A percentile compares a stretch with the other conserved stretches of the same genome.
These are phyloP conservation scores for Neolentinus lepideus DNA, from an alignment of 1,284 basidiomycete genomes.

Conservation along the genomic window DNA sequence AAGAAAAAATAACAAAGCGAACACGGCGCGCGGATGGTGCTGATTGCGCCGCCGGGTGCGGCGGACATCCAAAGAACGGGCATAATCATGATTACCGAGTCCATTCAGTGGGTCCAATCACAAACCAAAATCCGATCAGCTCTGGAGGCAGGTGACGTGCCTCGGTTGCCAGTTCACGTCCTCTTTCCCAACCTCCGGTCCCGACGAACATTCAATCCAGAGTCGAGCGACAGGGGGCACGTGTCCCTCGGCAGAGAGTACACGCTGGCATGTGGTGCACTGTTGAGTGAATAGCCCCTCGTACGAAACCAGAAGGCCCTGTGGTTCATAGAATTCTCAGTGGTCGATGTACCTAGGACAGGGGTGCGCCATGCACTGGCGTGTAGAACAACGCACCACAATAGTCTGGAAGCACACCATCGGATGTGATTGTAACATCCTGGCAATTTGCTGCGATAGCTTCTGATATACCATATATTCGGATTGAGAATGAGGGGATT, in stretches of 20 bases:
- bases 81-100: not conserved
- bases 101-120: not conserved
- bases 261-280: slow-evolving; percentile 51
- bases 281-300: slow-evolving; percentile 49
- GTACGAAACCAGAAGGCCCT: slow-evolving; percentile 46
- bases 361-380: not conserved
- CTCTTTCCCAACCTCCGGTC: slow-evolving; percentile 15
- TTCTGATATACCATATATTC: slow-evolving; percentile 55
- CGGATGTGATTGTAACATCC: slow-evolving; percentile 47
- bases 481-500: slow-evolving; percentile 59
- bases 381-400: slow-evolving; percentile 27
- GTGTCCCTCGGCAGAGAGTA: slow-evolving; percentile 60
- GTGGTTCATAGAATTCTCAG: slow-evolving; percentile 5
- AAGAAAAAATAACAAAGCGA: too few species aligned
- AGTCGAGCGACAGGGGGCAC: slow-evolving; percentile 61
- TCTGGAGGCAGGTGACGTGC: slow-evolving; percentile 43
- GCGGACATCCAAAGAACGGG: not conserved
- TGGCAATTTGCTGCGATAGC: slow-evolving; percentile 56
- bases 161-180: slow-evolving; percentile 38
- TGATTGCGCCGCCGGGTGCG: not conserved
- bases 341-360: slow-evolving; percentile 10
- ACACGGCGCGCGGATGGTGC: too few species aligned
- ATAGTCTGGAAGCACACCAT: slow-evolving; percentile 41
- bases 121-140: slow-evolving; percentile 10
- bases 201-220: slow-evolving; percentile 31